A percentile compares a stretch with the other conserved stretches of the same genome.
Evolutionary conservation across 495 filamentous ascomycete genomes (phyloP).

Genomic region (Hypoxylon cercidicola): DNA sequence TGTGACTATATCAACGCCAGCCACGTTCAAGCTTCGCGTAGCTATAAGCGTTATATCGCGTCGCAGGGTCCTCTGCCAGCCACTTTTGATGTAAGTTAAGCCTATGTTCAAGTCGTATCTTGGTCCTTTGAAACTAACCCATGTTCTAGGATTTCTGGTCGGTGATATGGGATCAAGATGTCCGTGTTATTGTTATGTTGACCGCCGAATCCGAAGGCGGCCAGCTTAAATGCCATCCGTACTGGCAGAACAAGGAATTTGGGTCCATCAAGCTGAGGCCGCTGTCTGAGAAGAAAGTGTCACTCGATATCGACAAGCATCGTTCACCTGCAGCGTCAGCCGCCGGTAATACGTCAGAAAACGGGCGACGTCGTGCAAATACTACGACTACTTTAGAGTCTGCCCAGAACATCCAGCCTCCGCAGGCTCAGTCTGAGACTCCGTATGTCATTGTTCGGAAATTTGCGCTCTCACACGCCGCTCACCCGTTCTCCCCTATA

Average conservation of each 20-base stretch:
- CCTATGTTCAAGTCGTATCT: not conserved
- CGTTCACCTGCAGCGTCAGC: slow-evolving; percentile 42
- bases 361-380: slow-evolving; percentile 43
- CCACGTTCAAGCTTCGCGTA: slow-evolving; percentile 78
- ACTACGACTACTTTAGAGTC: slow-evolving; percentile 39
- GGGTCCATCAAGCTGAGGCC: slow-evolving; percentile 80
- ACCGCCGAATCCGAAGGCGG: slow-evolving; percentile 96
- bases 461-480: slow-evolving; percentile 81
- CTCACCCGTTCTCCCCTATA: slow-evolving; percentile 83
- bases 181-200: slow-evolving; percentile 92
- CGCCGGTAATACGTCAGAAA: slow-evolving; percentile 39
- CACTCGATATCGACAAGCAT: slow-evolving; percentile 72
- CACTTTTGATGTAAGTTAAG: slow-evolving; percentile 82
- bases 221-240: slow-evolving; percentile 93
- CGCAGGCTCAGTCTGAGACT: slow-evolving; percentile 57
- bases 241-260: slow-evolving; percentile 85
- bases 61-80: slow-evolving; percentile 93
- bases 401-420: slow-evolving; percentile 22
- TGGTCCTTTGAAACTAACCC: slow-evolving; percentile 48
- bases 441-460: slow-evolving; percentile 87
- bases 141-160: slow-evolving; percentile 95
- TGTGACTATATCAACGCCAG: slow-evolving; percentile 99
- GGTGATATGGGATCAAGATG: slow-evolving; percentile 95
- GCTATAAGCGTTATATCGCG: slow-evolving; percentile 92
- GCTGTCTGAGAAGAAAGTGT: slow-evolving; percentile 82